These are phyloP conservation scores for Myxozyma vanderwaltii DNA, from an alignment of 805 yeast species.

Conservation along the genomic window DNA sequence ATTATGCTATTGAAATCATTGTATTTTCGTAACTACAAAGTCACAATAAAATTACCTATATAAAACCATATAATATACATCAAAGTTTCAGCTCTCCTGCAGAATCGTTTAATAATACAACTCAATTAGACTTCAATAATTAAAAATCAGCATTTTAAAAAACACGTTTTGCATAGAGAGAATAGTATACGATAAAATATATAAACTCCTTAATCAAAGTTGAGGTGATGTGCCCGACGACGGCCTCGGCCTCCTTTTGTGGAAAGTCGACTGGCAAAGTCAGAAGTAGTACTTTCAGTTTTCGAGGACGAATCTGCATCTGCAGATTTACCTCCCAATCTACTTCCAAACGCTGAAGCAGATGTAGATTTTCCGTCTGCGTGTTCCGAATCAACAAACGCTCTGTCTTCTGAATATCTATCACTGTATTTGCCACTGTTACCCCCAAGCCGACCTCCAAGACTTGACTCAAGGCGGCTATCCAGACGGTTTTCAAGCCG, in stretches of 20 bases:
- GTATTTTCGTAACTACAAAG: not conserved
- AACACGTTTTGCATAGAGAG: too few relatives aligned
- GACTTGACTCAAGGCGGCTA: not conserved
- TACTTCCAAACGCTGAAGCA: not conserved
- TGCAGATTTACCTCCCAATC: not conserved
- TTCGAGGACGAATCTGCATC: not conserved
- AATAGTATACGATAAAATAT: not conserved
- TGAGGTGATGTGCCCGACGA: conserved; percentile 31
- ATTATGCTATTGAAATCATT: too few relatives aligned
- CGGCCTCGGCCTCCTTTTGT: conserved; percentile 4
- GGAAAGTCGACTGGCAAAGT: conserved; percentile 9
- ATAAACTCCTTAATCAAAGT: conserved; percentile 16
- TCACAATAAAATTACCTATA: not conserved
- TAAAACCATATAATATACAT: not conserved
- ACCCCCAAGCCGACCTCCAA: not conserved
- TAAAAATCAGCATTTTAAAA: too few relatives aligned
- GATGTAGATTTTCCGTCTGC: not conserved
- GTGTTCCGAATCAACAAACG: not conserved
- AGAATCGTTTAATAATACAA: not conserved
- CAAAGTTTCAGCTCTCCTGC: not conserved
- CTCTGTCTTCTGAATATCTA: too few relatives aligned
- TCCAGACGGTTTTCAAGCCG: not conserved
- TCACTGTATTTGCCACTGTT: not conserved
- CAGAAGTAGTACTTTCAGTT: not conserved
- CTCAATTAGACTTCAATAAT: too few relatives aligned